Percentiles rank a stretch among this genome's conserved stretches.
Conservation (phyloP, 2,329 filamentous ascomycete genomes). For the Fusarium sp. region DNA sequence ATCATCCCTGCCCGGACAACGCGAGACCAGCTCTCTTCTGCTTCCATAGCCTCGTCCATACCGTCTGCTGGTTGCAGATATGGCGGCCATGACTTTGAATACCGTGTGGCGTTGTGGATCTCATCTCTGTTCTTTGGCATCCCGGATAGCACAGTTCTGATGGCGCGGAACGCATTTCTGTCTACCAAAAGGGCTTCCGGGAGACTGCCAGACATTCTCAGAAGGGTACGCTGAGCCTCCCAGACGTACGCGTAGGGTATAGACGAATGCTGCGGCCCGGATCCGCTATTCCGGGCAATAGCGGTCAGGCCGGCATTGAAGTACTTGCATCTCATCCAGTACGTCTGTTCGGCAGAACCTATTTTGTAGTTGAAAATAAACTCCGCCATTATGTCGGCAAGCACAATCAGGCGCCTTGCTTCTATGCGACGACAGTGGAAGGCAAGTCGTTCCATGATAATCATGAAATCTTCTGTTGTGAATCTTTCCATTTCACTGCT, state of each 20-base stretch:
- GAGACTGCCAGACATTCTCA: slow-evolving; percentile 63
- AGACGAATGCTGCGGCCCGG: slow-evolving; percentile 40
- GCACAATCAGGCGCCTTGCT: slow-evolving; percentile 48
- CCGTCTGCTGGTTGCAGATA: slow-evolving; percentile 69
- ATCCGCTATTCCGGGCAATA: slow-evolving; percentile 44
- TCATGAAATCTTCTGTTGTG: slow-evolving; percentile 40
- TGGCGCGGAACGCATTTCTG: slow-evolving; percentile 63
- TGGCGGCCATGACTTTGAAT: slow-evolving; percentile 69
- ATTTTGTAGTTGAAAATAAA: slow-evolving; percentile 44
- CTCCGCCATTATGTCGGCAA: slow-evolving; percentile 45
- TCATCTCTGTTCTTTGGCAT: slow-evolving; percentile 65
- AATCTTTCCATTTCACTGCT: slow-evolving; percentile 31
- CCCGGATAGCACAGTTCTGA: slow-evolving; percentile 65
- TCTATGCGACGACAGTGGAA: slow-evolving; percentile 50
- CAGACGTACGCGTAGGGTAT: slow-evolving; percentile 56
- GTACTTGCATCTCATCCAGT: slow-evolving; percentile 46
- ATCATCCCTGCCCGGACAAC: slow-evolving; percentile 64
- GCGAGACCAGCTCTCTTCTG: slow-evolving; percentile 65
- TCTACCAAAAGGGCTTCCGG: slow-evolving; percentile 63
- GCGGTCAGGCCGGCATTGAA: slow-evolving; percentile 48
- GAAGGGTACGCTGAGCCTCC: slow-evolving; percentile 66
- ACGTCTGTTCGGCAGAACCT: slow-evolving; percentile 35
- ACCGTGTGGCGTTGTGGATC: slow-evolving; percentile 59
- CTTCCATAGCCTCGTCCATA: slow-evolving; percentile 65
- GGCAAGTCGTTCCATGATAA: slow-evolving; percentile 44